Conservation (phyloP, 345 rosid species). For the Conringia planisiliqua region DNA sequence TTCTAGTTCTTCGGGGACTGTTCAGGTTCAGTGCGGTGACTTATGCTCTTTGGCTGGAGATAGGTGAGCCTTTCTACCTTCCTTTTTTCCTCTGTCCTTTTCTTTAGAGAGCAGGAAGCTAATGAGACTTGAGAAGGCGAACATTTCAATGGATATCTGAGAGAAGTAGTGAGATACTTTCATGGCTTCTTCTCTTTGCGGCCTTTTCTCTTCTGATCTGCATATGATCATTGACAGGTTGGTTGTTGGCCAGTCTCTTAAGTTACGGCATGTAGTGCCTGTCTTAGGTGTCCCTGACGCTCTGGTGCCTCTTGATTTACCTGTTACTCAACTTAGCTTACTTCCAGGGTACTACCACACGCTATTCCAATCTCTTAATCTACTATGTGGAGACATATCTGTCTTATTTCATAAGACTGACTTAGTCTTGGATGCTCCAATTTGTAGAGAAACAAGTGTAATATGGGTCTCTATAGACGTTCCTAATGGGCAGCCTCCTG, state of each 20-base stretch:
- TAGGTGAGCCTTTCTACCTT: slow-evolving; percentile 49
- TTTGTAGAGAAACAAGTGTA: slow-evolving; percentile 78
- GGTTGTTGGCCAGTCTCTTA: slow-evolving; percentile 73
- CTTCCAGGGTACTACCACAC: slow-evolving; percentile 65
- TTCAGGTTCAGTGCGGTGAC: slow-evolving; percentile 86
- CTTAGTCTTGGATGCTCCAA: slow-evolving; percentile 1
- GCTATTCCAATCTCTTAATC: neutral
- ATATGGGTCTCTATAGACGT: slow-evolving; percentile 92
- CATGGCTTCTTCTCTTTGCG: neutral
- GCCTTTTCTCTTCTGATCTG: slow-evolving; percentile 14
- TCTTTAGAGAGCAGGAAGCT: neutral
- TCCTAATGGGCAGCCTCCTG: slow-evolving; percentile 81
- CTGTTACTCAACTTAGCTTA: slow-evolving; percentile 66
- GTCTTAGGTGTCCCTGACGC: slow-evolving; percentile 96
- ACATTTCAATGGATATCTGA: neutral
- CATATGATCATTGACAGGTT: slow-evolving; percentile 45
- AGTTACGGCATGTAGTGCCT: slow-evolving; percentile 65
- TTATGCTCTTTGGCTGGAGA: slow-evolving; percentile 78
- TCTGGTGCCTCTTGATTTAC: slow-evolving; percentile 87
- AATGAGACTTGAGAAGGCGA: neutral
- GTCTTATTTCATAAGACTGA: slow-evolving; percentile 3
- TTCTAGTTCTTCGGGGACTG: slow-evolving; percentile 61
- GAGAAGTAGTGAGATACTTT: neutral
- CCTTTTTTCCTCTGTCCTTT: neutral
- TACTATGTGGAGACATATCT: neutral